Percentiles rank a stretch among this genome's conserved stretches.
phyloP scores from a whole-genome alignment of 176 grass and related monocot species.

The Lolium perenne region DNA sequence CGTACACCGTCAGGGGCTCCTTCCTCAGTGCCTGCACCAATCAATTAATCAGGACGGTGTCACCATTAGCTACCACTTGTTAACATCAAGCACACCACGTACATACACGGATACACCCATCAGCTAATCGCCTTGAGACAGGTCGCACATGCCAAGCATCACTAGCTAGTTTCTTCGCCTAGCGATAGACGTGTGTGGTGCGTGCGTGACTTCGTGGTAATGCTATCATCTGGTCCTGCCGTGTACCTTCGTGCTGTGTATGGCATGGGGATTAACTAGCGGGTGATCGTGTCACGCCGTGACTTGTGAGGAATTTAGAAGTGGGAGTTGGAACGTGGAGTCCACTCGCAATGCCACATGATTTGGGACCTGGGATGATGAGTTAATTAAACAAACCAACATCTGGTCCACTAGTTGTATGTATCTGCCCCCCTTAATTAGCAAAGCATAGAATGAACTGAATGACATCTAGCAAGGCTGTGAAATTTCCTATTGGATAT shows the following conservation, averaged over 20 bases:
- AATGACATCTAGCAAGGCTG: background rate
- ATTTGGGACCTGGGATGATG: background rate
- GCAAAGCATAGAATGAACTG: background rate
- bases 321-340: background rate
- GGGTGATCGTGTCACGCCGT: too few relatives aligned
- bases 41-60: background rate
- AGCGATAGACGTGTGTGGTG: background rate
- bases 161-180: background rate
- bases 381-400: slow-evolving; percentile 15
- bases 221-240: background rate
- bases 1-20: slow-evolving; percentile 96
- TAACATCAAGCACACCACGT: background rate
- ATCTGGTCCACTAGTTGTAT: slow-evolving; percentile 6
- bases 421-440: background rate
- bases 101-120: background rate
- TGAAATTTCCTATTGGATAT: background rate
- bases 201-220: background rate
- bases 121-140: background rate
- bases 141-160: background rate
- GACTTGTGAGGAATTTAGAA: background rate
- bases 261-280: too few relatives aligned
- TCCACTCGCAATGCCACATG: background rate
- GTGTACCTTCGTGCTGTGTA: too few relatives aligned
- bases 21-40: slow-evolving; percentile 78
- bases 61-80: background rate